Percentiles rank a stretch among this genome's conserved stretches.
Evolutionary conservation across 2,329 filamentous ascomycete genomes (phyloP).

Genomic region (Monilinia laxa): DNA sequence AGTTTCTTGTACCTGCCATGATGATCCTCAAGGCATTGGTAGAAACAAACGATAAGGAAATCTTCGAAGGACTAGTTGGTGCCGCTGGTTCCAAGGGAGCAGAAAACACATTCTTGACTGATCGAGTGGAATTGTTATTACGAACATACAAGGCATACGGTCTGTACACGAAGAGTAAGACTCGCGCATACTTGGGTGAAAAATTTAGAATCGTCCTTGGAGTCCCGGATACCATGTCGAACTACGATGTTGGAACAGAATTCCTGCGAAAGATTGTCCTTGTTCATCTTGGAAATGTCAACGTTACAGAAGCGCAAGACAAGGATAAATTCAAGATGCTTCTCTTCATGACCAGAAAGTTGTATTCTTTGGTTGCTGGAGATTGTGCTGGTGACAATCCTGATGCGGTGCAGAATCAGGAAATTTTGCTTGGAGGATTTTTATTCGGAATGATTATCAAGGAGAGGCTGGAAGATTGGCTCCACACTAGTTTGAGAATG

Average conservation of each 20-base stretch:
- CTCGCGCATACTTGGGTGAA: slow-evolving; percentile 80
- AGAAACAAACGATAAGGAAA: slow-evolving; percentile 94
- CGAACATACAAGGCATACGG: slow-evolving; percentile 91
- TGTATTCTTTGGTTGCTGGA: slow-evolving; percentile 88
- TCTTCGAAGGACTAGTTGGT: slow-evolving; percentile 91
- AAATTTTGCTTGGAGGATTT: slow-evolving; percentile 89
- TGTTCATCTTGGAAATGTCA: slow-evolving; percentile 82
- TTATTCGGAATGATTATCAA: slow-evolving; percentile 95
- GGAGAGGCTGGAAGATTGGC: slow-evolving; percentile 87
- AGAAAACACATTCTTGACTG: slow-evolving; percentile 88
- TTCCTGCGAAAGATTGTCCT: slow-evolving; percentile 88
- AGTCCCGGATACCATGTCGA: slow-evolving; percentile 77
- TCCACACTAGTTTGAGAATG: slow-evolving; percentile 55
- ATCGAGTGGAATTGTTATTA: slow-evolving; percentile 87
- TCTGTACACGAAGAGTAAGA: slow-evolving; percentile 78
- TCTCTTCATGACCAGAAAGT: slow-evolving; percentile 92
- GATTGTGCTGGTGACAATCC: slow-evolving; percentile 94
- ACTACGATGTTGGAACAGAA: slow-evolving; percentile 87
- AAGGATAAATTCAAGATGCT: slow-evolving; percentile 91
- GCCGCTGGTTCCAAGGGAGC: slow-evolving; percentile 71
- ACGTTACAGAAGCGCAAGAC: slow-evolving; percentile 82
- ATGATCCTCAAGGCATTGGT: slow-evolving; percentile 95
- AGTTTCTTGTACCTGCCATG: slow-evolving; percentile 92
- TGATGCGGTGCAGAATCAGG: slow-evolving; percentile 94
- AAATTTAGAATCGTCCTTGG: slow-evolving; percentile 89